A percentile compares a stretch with the other conserved stretches of the same genome.
These are phyloP conservation scores for Teratosphaeria pseudoeucalypti DNA, from an alignment of 2,329 filamentous ascomycete species.

Conservation along the genomic window DNA sequence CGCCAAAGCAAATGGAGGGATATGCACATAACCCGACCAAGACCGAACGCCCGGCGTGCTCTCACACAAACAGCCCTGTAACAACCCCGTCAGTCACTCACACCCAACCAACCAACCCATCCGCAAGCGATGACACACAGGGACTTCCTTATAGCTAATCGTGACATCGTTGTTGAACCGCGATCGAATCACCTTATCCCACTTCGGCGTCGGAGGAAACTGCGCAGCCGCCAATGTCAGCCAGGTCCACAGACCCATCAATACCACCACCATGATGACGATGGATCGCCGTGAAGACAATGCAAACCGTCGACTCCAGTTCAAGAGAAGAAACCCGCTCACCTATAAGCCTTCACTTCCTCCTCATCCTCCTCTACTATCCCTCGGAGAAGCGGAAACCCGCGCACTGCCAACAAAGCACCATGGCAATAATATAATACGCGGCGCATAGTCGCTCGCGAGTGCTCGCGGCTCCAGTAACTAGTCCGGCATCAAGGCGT, in stretches of 20 bases:
- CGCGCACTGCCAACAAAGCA: too few species aligned
- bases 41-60: slow-evolving; percentile 43
- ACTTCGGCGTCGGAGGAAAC: slow-evolving; percentile 6
- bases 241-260: not conserved
- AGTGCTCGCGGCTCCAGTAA: too few species aligned
- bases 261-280: not conserved
- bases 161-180: slow-evolving; percentile 6
- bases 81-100: not conserved
- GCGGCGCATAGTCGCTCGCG: too few species aligned
- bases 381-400: too few species aligned
- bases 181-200: slow-evolving; percentile 1
- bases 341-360: too few species aligned
- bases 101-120: not conserved
- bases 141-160: slow-evolving; percentile 10
- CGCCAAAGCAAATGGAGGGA: slow-evolving; percentile 34
- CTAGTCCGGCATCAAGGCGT: not conserved
- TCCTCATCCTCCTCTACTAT: too few species aligned
- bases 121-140: not conserved
- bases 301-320: too few species aligned
- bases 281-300: too few species aligned
- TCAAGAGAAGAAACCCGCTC: too few species aligned
- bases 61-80: slow-evolving; percentile 33
- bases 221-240: slow-evolving; percentile 2
- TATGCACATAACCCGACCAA: slow-evolving; percentile 33
- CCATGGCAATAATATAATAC: too few species aligned